Conservation (phyloP, 176 grass and related monocot species). For the Olyra latifolia region DNA sequence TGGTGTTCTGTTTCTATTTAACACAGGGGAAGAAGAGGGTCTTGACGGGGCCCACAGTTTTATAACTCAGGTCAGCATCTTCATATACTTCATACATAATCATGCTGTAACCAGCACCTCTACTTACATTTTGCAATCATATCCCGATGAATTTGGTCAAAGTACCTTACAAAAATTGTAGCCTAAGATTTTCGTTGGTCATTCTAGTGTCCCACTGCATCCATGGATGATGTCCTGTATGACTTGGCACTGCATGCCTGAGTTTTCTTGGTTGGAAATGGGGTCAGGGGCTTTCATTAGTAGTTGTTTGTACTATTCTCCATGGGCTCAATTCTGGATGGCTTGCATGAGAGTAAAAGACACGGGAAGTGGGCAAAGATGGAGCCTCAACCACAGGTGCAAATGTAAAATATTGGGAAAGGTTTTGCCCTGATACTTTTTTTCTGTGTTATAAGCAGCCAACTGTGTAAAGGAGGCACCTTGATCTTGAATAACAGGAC, state of each 20-base stretch:
- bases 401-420: not conserved
- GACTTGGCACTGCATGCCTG: not conserved
- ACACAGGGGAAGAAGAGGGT: slow-evolving; percentile 98
- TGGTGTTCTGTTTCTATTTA: slow-evolving; percentile 89
- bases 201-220: not conserved
- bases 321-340: not conserved
- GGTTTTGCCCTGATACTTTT: not conserved
- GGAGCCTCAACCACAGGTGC: not conserved
- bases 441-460: no score
- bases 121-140: slow-evolving; percentile 6
- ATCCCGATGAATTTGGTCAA: not conserved
- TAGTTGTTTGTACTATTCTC: not conserved
- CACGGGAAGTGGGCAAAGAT: not conserved
- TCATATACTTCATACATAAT: slow-evolving; percentile 21
- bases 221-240: not conserved
- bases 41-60: slow-evolving; percentile 97
- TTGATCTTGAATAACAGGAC: not conserved
- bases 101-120: slow-evolving; percentile 1
- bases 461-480: not conserved
- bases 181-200: not conserved
- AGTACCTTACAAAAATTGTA: not conserved
- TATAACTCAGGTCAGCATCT: slow-evolving; percentile 83
- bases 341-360: not conserved
- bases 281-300: not conserved
- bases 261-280: not conserved